These are phyloP conservation scores for Cladosporium sp. DNA, from an alignment of 2,329 filamentous ascomycete genomes.

Conservation along the genomic window DNA sequence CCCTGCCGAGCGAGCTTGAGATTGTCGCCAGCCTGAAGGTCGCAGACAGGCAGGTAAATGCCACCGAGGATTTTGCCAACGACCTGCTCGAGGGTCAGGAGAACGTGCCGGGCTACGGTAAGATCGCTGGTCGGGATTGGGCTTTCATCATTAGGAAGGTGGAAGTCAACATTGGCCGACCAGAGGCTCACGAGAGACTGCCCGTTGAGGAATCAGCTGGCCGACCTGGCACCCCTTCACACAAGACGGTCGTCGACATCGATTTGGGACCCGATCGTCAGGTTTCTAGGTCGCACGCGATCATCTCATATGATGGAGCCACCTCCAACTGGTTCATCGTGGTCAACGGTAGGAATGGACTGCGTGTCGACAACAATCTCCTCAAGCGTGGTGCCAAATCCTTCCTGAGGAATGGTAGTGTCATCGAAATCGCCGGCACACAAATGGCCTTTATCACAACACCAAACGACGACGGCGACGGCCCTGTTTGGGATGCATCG, in stretches of 20 bases:
- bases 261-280: slow-evolving; percentile 65
- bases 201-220: slow-evolving; percentile 27
- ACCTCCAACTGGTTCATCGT: slow-evolving; percentile 72
- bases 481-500: slow-evolving; percentile 57
- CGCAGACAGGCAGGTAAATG: slow-evolving; percentile 54
- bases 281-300: slow-evolving; percentile 51
- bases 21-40: slow-evolving; percentile 45
- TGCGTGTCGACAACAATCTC: slow-evolving; percentile 74
- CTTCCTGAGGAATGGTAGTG: slow-evolving; percentile 77
- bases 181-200: slow-evolving; percentile 40
- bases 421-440: slow-evolving; percentile 86
- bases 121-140: slow-evolving; percentile 79
- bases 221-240: slow-evolving; percentile 29
- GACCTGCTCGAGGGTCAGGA: slow-evolving; percentile 49
- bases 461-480: slow-evolving; percentile 69
- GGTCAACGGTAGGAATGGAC: slow-evolving; percentile 88
- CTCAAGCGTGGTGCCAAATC: slow-evolving; percentile 68
- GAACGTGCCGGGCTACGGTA: slow-evolving; percentile 67
- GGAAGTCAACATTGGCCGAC: slow-evolving; percentile 74
- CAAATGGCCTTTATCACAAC: slow-evolving; percentile 99
- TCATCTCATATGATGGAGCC: slow-evolving; percentile 49
- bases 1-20: slow-evolving; percentile 44
- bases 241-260: slow-evolving; percentile 67
- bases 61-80: slow-evolving; percentile 58
- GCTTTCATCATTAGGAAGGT: slow-evolving; percentile 79